These are phyloP conservation scores for Claviceps fusiformis DNA, from an alignment of 2,329 filamentous ascomycete genomes.

Conservation along the genomic window DNA sequence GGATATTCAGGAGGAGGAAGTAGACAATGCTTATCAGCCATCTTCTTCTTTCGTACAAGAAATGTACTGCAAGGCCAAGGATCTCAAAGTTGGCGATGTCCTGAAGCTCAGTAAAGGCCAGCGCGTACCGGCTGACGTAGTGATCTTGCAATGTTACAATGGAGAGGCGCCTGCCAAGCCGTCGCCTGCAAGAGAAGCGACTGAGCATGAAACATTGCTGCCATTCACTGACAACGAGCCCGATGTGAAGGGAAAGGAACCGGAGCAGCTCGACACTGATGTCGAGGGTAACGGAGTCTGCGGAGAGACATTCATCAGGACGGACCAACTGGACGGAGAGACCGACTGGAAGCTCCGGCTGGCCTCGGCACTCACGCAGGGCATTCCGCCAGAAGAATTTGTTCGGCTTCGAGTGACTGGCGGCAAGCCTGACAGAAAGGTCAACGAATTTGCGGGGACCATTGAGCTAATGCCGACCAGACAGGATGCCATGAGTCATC, in stretches of 20 bases:
- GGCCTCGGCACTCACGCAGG: slow-evolving; percentile 74
- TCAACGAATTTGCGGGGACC: slow-evolving; percentile 91
- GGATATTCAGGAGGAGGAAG: slow-evolving; percentile 55
- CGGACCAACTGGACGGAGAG: slow-evolving; percentile 93
- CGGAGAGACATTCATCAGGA: slow-evolving; percentile 92
- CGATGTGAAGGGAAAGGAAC: slow-evolving; percentile 22
- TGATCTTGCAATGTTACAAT: slow-evolving; percentile 73
- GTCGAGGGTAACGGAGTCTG: slow-evolving; percentile 28
- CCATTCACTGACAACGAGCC: slow-evolving; percentile 26
- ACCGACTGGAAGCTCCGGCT: slow-evolving; percentile 96
- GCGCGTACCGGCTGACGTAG: slow-evolving; percentile 83
- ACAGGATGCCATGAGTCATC: slow-evolving; percentile 32
- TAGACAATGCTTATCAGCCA: slow-evolving; percentile 29
- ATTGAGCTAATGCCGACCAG: slow-evolving; percentile 55
- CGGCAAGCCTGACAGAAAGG: slow-evolving; percentile 81
- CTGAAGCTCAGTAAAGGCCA: slow-evolving; percentile 85
- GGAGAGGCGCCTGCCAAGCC: slow-evolving; percentile 32
- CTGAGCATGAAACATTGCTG: slow-evolving; percentile 27
- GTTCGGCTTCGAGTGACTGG: slow-evolving; percentile 58
- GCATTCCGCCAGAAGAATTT: slow-evolving; percentile 59
- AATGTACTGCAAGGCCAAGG: slow-evolving; percentile 66
- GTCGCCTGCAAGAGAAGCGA: slow-evolving; percentile 16
- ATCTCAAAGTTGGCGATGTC: slow-evolving; percentile 91
- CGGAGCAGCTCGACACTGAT: slow-evolving; percentile 15
- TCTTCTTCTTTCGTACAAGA: slow-evolving; percentile 46